phyloP scores from a whole-genome alignment of 352 stramenopile genomes.

The Pythium insidiosum region DNA sequence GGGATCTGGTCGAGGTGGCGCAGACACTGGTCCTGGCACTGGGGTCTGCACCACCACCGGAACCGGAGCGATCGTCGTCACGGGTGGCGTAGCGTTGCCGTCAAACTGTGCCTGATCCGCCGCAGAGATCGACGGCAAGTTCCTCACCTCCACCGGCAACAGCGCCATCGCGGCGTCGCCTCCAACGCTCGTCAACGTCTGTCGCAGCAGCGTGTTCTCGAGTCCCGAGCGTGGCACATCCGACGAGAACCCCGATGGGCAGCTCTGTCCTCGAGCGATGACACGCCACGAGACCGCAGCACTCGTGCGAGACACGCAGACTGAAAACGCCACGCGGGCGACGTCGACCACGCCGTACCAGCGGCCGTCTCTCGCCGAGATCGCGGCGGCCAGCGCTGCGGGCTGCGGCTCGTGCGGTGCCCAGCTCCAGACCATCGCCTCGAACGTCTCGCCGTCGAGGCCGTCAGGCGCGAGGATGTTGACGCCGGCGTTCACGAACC shows the following conservation, averaged over 20 bases:
- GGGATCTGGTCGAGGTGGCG: no score
- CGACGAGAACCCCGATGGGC: slow-evolving; percentile 23
- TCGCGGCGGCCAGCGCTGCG: slow-evolving; percentile 25
- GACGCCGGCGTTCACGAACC: slow-evolving; percentile 42
- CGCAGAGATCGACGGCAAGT: slow-evolving; percentile 33
- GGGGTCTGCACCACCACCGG: no score
- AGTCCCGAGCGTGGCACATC: slow-evolving; percentile 29
- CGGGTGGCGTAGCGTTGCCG: no score
- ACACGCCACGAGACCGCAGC: slow-evolving; percentile 35
- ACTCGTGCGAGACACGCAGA: slow-evolving; percentile 42
- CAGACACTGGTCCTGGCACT: no score
- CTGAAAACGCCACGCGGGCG: slow-evolving; percentile 28
- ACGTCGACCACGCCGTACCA: slow-evolving; percentile 42
- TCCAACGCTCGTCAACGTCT: slow-evolving; percentile 29
- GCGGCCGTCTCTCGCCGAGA: slow-evolving; percentile 37
- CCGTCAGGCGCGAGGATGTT: slow-evolving; percentile 52
- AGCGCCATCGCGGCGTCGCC: slow-evolving; percentile 25
- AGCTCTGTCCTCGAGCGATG: slow-evolving; percentile 33
- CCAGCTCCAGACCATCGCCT: slow-evolving; percentile 59
- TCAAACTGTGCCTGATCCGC: slow-evolving; percentile 34
- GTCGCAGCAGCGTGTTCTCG: no score
- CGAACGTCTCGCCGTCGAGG: slow-evolving; percentile 36
- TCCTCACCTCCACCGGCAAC: slow-evolving; percentile 35
- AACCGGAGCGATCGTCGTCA: no score
- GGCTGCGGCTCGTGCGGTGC: slow-evolving; percentile 36